Evolutionary conservation across 2,329 filamentous ascomycete genomes (phyloP).

Genomic region (Penicillium sp.): DNA sequence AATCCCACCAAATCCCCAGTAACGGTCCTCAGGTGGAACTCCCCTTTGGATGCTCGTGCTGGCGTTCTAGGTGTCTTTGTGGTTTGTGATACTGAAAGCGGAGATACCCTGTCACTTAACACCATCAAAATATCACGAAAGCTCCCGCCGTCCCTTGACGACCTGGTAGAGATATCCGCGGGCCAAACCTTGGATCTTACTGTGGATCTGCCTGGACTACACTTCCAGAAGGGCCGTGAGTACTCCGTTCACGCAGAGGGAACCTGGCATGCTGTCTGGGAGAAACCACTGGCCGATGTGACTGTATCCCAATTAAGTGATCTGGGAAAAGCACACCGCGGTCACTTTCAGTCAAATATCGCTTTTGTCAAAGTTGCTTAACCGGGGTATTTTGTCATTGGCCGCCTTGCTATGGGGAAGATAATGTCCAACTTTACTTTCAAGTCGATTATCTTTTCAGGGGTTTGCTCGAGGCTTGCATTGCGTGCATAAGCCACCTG

Average conservation of each 20-base stretch:
- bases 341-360: constrained; percentile 28
- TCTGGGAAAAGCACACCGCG: constrained; percentile 16
- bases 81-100: constrained; percentile 23
- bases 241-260: constrained; percentile 36
- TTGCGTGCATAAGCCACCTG: too few relatives aligned
- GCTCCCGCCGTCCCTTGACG: constrained; percentile 28
- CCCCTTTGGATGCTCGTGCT: constrained; percentile 36
- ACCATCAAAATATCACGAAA: constrained; percentile 35
- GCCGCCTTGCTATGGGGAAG: background rate
- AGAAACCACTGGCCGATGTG: constrained; percentile 21
- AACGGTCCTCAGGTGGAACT: constrained; percentile 39
- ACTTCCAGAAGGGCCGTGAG: constrained; percentile 29
- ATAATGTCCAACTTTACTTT: background rate
- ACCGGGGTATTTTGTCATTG: background rate
- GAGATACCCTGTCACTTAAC: constrained; percentile 24
- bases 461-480: background rate
- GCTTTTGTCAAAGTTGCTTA: constrained; percentile 15
- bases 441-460: background rate
- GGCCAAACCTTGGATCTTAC: constrained; percentile 20
- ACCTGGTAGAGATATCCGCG: constrained; percentile 33
- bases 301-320: constrained; percentile 23
- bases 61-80: constrained; percentile 32
- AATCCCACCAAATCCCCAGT: constrained; percentile 29
- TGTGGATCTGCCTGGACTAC: constrained; percentile 27
- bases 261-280: constrained; percentile 39